These are phyloP conservation scores for Coniochaeta sp. DNA, from an alignment of 2,329 filamentous ascomycete species.

Conservation along the genomic window DNA sequence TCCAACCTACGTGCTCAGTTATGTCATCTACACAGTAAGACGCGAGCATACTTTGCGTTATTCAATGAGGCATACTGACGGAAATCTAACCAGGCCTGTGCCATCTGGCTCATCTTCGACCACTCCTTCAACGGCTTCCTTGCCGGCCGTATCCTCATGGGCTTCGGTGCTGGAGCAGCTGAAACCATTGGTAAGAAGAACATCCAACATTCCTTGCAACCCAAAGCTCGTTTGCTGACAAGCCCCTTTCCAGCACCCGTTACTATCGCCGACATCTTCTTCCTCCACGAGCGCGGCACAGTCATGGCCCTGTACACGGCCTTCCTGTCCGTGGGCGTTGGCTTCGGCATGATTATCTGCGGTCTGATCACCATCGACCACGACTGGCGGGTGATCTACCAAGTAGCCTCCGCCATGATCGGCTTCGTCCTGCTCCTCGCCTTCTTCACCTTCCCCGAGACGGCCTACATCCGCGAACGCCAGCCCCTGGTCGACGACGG, in stretches of 20 bases:
- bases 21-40: slow-evolving; percentile 30
- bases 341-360: slow-evolving; percentile 33
- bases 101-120: slow-evolving; percentile 36
- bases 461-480: slow-evolving; percentile 33
- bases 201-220: neutral
- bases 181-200: slow-evolving; percentile 35
- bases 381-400: slow-evolving; percentile 44
- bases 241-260: slow-evolving; percentile 31
- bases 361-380: slow-evolving; percentile 41
- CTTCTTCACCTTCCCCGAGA: slow-evolving; percentile 49
- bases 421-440: slow-evolving; percentile 38
- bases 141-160: slow-evolving; percentile 41
- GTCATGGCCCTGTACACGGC: slow-evolving; percentile 41
- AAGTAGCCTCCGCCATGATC: slow-evolving; percentile 42
- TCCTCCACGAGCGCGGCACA: slow-evolving; percentile 46
- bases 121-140: slow-evolving; percentile 33
- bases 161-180: slow-evolving; percentile 44
- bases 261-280: slow-evolving; percentile 49
- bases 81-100: slow-evolving; percentile 15
- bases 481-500: slow-evolving; percentile 4
- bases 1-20: slow-evolving; percentile 35
- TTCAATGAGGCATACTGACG: neutral
- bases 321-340: slow-evolving; percentile 33
- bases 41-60: neutral
- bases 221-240: slow-evolving; percentile 1